phyloP scores from a whole-genome alignment of 192 early-diverging fungal species.

The Coemansia sp. region DNA sequence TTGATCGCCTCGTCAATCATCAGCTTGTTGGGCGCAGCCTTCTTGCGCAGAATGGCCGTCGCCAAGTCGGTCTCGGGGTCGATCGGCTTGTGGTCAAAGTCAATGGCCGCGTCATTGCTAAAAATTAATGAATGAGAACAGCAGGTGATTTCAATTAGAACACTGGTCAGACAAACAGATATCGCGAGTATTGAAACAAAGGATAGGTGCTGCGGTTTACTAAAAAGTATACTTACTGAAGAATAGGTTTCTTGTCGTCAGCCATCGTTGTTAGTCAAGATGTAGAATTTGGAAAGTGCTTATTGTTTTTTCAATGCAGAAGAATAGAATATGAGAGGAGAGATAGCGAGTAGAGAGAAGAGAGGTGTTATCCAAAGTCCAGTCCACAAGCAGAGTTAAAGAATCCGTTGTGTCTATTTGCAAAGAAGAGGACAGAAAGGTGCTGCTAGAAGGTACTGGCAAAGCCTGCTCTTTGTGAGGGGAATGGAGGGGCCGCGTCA shows the following conservation, averaged over 20 bases:
- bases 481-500: background rate
- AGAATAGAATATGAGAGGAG: background rate
- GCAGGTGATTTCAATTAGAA: background rate
- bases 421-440: background rate
- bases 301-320: background rate
- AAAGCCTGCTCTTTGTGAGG: background rate
- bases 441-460: background rate
- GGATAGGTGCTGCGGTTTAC: background rate
- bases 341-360: background rate
- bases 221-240: slow-evolving; percentile 32
- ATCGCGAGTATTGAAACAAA: background rate
- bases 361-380: background rate
- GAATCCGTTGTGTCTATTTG: background rate
- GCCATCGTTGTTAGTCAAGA: slow-evolving; percentile 5
- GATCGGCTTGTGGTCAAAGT: slow-evolving; percentile 27
- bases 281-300: background rate
- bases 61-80: slow-evolving; percentile 82
- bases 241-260: slow-evolving; percentile 35
- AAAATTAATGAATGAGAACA: background rate
- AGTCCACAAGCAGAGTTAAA: slow-evolving; percentile 2
- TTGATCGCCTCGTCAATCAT: slow-evolving; percentile 96
- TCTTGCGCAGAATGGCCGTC: slow-evolving; percentile 94
- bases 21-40: slow-evolving; percentile 96
- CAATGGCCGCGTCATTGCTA: slow-evolving; percentile 46
- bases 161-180: background rate